Conservation (phyloP, 192 early-diverging fungal species). For the Umbelopsis ramanniana region DNA sequence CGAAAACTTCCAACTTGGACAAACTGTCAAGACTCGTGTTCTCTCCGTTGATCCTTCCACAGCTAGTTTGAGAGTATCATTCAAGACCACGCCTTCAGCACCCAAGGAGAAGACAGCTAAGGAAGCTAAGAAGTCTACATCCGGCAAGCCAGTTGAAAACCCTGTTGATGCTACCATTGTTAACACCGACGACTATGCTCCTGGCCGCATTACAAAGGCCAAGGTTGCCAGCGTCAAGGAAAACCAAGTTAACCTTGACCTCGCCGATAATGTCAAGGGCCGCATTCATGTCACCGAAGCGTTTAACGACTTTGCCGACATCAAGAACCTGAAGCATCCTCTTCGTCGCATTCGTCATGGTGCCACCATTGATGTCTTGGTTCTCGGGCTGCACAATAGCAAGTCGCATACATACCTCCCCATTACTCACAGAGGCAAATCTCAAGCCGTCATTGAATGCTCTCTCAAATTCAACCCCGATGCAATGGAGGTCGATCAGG, state of each 20-base stretch:
- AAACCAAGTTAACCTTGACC: slow-evolving; percentile 60
- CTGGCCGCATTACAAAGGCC: slow-evolving; percentile 48
- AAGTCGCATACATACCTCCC: slow-evolving; percentile 70
- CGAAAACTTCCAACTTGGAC: slow-evolving; percentile 73
- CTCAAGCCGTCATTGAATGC: slow-evolving; percentile 49
- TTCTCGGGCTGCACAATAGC: slow-evolving; percentile 67
- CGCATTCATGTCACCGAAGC: slow-evolving; percentile 79
- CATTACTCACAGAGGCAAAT: slow-evolving; percentile 58
- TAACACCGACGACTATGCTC: slow-evolving; percentile 52
- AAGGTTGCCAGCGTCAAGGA: slow-evolving; percentile 52
- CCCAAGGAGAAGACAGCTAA: slow-evolving; percentile 11
- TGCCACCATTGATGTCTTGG: slow-evolving; percentile 60
- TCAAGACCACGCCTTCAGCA: slow-evolving; percentile 57
- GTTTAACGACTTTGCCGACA: slow-evolving; percentile 41
- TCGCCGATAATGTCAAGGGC: slow-evolving; percentile 75
- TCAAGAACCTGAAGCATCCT: slow-evolving; percentile 38
- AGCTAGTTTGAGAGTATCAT: slow-evolving; percentile 70
- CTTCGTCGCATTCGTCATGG: slow-evolving; percentile 40
- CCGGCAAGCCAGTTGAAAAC: slow-evolving; percentile 31
- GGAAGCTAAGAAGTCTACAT: slow-evolving; percentile 11
- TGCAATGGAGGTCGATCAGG: slow-evolving; percentile 21
- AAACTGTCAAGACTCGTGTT: slow-evolving; percentile 76
- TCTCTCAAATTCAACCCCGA: slow-evolving; percentile 27
- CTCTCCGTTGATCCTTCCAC: slow-evolving; percentile 57
- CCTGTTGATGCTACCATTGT: slow-evolving; percentile 48